phyloP scores from a whole-genome alignment of 1,139 yeast genomes.

The Yamadazyma aaseri region DNA sequence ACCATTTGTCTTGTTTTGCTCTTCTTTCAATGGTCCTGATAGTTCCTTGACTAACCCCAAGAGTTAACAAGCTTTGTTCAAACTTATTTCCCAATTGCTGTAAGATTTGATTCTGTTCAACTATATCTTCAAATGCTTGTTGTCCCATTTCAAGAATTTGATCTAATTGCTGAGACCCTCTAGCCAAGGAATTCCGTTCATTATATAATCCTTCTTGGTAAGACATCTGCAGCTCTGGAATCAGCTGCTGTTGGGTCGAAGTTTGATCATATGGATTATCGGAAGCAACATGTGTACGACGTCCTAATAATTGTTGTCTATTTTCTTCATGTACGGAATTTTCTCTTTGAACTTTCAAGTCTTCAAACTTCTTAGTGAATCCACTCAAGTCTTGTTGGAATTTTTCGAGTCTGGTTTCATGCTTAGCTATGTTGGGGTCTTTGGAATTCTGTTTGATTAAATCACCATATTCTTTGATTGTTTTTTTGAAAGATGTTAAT shows the following conservation, averaged over 20 bases:
- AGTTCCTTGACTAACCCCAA: conserved; percentile 87
- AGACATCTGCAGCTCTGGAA: conserved; percentile 29
- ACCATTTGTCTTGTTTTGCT: conserved; percentile 85
- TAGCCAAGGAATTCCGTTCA: conserved; percentile 62
- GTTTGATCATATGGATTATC: conserved; percentile 61
- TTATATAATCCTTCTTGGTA: conserved; percentile 66
- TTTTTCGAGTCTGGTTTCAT: conserved; percentile 57
- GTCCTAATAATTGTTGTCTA: conserved; percentile 61
- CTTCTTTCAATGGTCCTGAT: conserved; percentile 78
- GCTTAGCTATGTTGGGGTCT: conserved; percentile 59
- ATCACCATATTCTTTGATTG: conserved; percentile 73
- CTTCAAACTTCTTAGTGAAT: conserved; percentile 57
- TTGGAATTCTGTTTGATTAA: conserved; percentile 61
- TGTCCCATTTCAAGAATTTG: conserved; percentile 89
- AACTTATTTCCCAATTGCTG: conserved; percentile 62
- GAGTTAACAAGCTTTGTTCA: conserved; percentile 68
- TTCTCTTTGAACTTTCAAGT: conserved; percentile 65
- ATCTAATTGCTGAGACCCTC: conserved; percentile 82
- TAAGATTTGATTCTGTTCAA: conserved; percentile 78
- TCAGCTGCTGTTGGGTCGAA: conserved; percentile 18
- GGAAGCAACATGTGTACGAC: conserved; percentile 42
- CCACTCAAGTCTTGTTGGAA: conserved; percentile 61
- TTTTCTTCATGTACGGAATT: conserved; percentile 51
- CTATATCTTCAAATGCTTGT: conserved; percentile 79
- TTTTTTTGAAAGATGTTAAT: conserved; percentile 68